A percentile compares a stretch with the other conserved stretches of the same genome.
These are phyloP conservation scores for Vaccinium macrocarpon DNA, from an alignment of 148 eudicot genomes.

Conservation along the genomic window DNA sequence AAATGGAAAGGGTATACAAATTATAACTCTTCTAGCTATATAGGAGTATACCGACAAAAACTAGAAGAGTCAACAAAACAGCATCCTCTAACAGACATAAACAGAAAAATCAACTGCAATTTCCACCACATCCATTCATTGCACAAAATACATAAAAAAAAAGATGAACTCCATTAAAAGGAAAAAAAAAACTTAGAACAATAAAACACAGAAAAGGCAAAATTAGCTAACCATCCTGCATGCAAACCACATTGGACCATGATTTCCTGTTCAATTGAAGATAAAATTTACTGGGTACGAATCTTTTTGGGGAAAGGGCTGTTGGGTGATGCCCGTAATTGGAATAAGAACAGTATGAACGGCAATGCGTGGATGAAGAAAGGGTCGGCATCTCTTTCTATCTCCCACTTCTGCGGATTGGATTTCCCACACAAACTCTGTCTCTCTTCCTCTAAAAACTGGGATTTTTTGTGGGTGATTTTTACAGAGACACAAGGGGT, in stretches of 20 bases:
- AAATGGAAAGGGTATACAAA: neutral
- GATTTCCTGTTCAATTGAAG: constrained; percentile 20
- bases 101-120: neutral
- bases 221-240: constrained; percentile 59
- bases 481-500: constrained; percentile 2
- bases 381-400: constrained; percentile 42
- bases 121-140: neutral
- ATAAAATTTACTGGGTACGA: constrained; percentile 23
- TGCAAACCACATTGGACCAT: constrained; percentile 31
- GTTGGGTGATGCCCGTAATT: constrained; percentile 33
- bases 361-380: constrained; percentile 41
- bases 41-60: neutral
- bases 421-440: neutral
- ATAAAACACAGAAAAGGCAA: neutral
- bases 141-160: neutral
- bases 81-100: neutral
- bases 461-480: neutral
- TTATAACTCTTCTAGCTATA: neutral
- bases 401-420: neutral
- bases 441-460: neutral
- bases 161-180: neutral
- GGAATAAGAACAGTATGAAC: constrained; percentile 29
- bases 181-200: neutral
- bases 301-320: constrained; percentile 23
- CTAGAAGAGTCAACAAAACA: neutral